Evolutionary conservation across 2,329 filamentous ascomycete species (phyloP).

Genomic region (Truncatella angustata): DNA sequence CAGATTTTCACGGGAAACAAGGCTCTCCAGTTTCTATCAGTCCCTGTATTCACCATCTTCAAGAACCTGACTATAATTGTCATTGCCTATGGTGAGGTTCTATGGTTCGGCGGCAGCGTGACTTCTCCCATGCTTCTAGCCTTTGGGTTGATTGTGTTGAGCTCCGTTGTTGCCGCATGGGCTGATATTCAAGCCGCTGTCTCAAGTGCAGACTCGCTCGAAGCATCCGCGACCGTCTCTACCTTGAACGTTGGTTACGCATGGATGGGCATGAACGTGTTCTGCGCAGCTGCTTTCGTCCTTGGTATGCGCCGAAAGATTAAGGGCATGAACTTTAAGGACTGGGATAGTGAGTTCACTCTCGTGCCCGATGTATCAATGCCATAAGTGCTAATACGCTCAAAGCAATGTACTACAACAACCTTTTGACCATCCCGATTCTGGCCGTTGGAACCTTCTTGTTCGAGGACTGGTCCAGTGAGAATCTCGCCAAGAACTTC

Average conservation of each 20-base stretch:
- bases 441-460: slow-evolving; percentile 78
- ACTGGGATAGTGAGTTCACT: slow-evolving; percentile 85
- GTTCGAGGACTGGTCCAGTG: slow-evolving; percentile 86
- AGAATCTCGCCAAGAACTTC: slow-evolving; percentile 85
- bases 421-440: slow-evolving; percentile 91
- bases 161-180: slow-evolving; percentile 93
- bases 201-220: slow-evolving; percentile 36
- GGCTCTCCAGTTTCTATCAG: slow-evolving; percentile 92
- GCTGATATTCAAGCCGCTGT: slow-evolving; percentile 75
- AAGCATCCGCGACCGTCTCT: slow-evolving; percentile 73
- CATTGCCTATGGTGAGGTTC: slow-evolving; percentile 95
- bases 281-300: slow-evolving; percentile 88
- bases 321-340: slow-evolving; percentile 99
- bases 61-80: slow-evolving; percentile 99
- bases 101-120: slow-evolving; percentile 95
- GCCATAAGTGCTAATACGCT: neutral
- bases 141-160: slow-evolving; percentile 94
- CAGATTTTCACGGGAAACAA: slow-evolving; percentile 99
- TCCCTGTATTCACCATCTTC: slow-evolving; percentile 99
- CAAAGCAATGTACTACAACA: slow-evolving; percentile 98
- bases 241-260: slow-evolving; percentile 93
- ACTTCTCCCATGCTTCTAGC: slow-evolving; percentile 84
- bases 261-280: slow-evolving; percentile 96
- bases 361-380: neutral
- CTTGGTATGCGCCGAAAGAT: slow-evolving; percentile 96